These are phyloP conservation scores for Colletotrichum paranaense DNA, from an alignment of 2,329 filamentous ascomycete genomes.

Conservation along the genomic window DNA sequence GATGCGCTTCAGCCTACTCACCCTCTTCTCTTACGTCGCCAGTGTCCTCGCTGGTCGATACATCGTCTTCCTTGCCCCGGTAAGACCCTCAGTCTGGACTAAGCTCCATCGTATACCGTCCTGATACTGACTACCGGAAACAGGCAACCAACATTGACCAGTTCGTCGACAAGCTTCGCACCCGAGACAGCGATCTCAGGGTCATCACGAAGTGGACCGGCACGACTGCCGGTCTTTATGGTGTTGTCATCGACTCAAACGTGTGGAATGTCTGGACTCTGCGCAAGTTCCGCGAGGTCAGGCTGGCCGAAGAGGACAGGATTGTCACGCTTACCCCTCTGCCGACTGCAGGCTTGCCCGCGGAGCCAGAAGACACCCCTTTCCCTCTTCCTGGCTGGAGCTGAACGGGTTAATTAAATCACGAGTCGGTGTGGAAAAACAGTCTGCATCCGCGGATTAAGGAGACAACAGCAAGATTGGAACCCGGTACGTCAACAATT, in stretches of 20 bases:
- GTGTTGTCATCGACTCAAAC: slow-evolving; percentile 23
- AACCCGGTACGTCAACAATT: no score
- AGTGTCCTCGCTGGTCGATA: slow-evolving; percentile 10
- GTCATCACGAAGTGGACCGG: background rate
- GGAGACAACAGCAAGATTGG: no score
- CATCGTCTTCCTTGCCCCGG: slow-evolving; percentile 18
- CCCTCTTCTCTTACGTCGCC: background rate
- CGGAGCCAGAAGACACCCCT: background rate
- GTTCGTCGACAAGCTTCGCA: slow-evolving; percentile 10
- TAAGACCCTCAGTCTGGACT: background rate
- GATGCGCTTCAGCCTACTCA: background rate
- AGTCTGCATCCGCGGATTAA: background rate
- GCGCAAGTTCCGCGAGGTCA: slow-evolving; percentile 11
- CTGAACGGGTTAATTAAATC: background rate
- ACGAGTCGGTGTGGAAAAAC: background rate
- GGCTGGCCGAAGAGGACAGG: slow-evolving; percentile 1
- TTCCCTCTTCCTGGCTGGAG: background rate
- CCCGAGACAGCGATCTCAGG: background rate
- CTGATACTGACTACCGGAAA: background rate
- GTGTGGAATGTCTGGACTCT: slow-evolving; percentile 1
- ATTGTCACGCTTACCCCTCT: background rate
- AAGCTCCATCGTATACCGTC: background rate
- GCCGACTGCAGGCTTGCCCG: background rate
- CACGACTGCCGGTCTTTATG: background rate
- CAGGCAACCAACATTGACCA: slow-evolving; percentile 8